Conservation (phyloP, 257 asterid genomes). For the Nicotiana paniculata region DNA sequence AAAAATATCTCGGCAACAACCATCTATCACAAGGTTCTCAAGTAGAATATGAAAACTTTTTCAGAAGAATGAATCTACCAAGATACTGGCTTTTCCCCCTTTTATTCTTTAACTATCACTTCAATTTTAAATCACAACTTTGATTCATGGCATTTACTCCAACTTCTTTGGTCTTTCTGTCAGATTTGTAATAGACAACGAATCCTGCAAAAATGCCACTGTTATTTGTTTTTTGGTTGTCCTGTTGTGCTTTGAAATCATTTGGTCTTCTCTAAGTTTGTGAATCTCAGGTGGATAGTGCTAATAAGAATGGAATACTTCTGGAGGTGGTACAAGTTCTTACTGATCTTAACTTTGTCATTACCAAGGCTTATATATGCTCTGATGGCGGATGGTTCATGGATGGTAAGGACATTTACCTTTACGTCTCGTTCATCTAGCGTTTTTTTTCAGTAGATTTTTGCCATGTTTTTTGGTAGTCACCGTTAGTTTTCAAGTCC, state of each 20-base stretch:
- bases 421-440: too few species aligned
- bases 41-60: conserved; percentile 66
- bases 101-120: not conserved
- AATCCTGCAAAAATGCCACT: conserved; percentile 82
- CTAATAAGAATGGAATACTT: conserved; percentile 86
- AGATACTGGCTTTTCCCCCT: conserved; percentile 25
- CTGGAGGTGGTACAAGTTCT: conserved; percentile 90
- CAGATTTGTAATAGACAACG: conserved; percentile 92
- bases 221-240: conserved; percentile 27
- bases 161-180: not conserved
- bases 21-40: too few species aligned
- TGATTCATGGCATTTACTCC: not conserved
- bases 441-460: too few species aligned
- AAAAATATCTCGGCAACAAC: too few species aligned
- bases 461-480: too few species aligned
- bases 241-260: not conserved
- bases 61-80: conserved; percentile 93
- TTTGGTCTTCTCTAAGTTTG: not conserved
- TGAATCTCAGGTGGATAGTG: conserved; percentile 74
- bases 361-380: conserved; percentile 83
- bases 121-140: not conserved
- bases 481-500: too few species aligned
- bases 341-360: conserved; percentile 80
- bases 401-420: conserved; percentile 62
- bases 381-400: conserved; percentile 99